Base-by-base conservation (phyloP, 1,284 basidiomycete genomes). In the Boletus coffeatus region DNA sequence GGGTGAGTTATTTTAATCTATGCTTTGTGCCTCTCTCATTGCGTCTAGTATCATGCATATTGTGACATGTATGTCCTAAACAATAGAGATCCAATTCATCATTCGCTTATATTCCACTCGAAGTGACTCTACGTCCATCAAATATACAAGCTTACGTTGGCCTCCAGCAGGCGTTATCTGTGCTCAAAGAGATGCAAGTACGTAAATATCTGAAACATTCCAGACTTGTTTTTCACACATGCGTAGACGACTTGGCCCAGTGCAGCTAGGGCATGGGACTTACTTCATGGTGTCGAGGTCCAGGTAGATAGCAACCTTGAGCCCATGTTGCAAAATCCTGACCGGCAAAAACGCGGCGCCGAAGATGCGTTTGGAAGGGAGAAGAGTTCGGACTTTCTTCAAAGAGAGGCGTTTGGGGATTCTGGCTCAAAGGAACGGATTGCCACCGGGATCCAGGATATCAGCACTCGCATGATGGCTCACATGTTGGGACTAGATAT, bases 21-120 rank as follows among this genome's bases (percentile, higher is more conserved):
- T 60, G 52, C 37, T 10, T 39, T 29, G 5, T 56, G 4, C 61
- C 25, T 53, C 62, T 61, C 58, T 64, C 63, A 52, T 58, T n/a
- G 21, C 61, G 46, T 67, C 10, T 66, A 92, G 91, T 43, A 90
- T 94, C 69, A 92, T 94, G 87, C 91, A 93, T 70, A 83, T 91
- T 48, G 78, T 90, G 63, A 88, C 87, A n/a, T 71, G 90, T 90
- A 73, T 67, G 86, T 61, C 62, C 58, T 69, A 36, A 46, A 58
- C 62, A 9, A 25, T 21, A 34, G 6, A 8, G 18, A 18, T 53
- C 7, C 18, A 21, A 48, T 11, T 16, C 46, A 41, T 25, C 39
- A 52, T 43, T 48, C 60, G 16, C 65, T 67, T n/a, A 62, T 43
- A 32, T 58, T 59, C 25, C 50, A n/a, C 34, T 46, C 3, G 18